Evolutionary conservation across 2,329 filamentous ascomycete genomes (phyloP), one percentile per base, ranked within the genome.

Genomic region (Colletotrichum cereale): DNA sequence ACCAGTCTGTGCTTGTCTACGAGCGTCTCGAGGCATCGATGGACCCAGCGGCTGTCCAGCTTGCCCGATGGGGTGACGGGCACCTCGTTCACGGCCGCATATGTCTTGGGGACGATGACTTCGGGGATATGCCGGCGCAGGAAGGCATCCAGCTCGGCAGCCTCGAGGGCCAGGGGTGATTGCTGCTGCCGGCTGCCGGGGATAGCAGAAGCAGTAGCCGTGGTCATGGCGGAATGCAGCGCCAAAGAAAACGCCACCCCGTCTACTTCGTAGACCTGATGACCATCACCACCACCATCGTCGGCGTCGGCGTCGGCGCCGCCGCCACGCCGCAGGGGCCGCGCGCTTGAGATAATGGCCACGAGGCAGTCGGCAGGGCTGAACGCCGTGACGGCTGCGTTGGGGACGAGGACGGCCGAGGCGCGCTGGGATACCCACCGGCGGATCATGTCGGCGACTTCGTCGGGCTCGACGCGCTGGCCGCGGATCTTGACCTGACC

Each of bases 401-500:
- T 47, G 42, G 42, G 42, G 3, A 47, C 18, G 21, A 47, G 42
- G 42, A 47, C 40, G 40, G 40, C 40, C 40, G 40, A 42, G 40
- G 40, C 40, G 40, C 42, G 42, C 42, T 6, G 21, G 18, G 42
- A 47, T 24, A 47, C 21, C 42, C 42, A 47, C 3, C 42, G 18
- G 21, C 42, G 42, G 42, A 47, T 47, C 42, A 47, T 47, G 42
- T n/a, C 21, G 42, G 42, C 42, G 21, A 47, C 42, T n/a, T 56
- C 52, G 26, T 31, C 52, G 14, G 52, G 52, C 26, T 56, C 52
- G 34, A 56, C 52, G 52, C 52, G 52, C 29, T 56, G 52, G 52
- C 52, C 52, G 26, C 52, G 52, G 34, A 56, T 36, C 52, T 56
- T 56, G 26, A 56, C 52, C 34, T 56, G 52, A 29, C 26, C 52